Evolutionary conservation across 2,329 filamentous ascomycete species (phyloP).

Genomic region (Neofusicoccum umdonicola): DNA sequence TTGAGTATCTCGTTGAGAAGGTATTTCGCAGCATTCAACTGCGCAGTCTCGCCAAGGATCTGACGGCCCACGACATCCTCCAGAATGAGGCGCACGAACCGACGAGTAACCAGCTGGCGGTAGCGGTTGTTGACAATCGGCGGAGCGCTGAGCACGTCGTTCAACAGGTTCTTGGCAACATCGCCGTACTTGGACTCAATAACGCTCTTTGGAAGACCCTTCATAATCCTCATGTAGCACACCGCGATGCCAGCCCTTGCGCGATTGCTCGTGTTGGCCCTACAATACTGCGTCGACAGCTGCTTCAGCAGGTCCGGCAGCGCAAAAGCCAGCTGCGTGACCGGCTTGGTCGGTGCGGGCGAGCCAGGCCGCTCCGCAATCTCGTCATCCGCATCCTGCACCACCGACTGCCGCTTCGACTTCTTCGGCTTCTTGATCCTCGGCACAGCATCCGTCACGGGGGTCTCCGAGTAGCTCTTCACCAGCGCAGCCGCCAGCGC

Average conservation of each 20-base stretch:
- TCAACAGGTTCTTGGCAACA: constrained; percentile 77
- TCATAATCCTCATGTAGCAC: constrained; percentile 81
- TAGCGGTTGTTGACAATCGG: constrained; percentile 83
- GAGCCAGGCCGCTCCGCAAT: constrained; percentile 66
- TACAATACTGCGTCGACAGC: constrained; percentile 77
- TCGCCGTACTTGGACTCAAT: constrained; percentile 79
- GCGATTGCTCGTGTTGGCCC: constrained; percentile 73
- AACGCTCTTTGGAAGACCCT: constrained; percentile 74
- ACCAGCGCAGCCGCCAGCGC: constrained; percentile 81
- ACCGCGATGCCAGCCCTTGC: constrained; percentile 79
- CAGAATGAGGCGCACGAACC: constrained; percentile 78
- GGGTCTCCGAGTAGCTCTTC: constrained; percentile 70
- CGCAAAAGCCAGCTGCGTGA: constrained; percentile 68
- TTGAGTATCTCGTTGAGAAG: constrained; percentile 87
- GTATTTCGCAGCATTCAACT: constrained; percentile 75
- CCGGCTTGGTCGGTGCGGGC: constrained; percentile 69
- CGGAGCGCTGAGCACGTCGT: constrained; percentile 73
- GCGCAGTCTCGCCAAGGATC: constrained; percentile 85
- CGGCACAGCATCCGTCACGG: constrained; percentile 50
- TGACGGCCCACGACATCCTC: constrained; percentile 78
- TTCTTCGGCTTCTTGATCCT: constrained; percentile 71
- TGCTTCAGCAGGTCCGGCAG: constrained; percentile 75
- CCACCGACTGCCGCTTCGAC: constrained; percentile 61
- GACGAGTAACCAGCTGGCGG: constrained; percentile 77
- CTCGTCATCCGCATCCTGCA: constrained; percentile 69